Evolutionary conservation across 805 yeast species (phyloP), one percentile per base, ranked within the genome.

Genomic region (Candida pseudoglaebosa): DNA sequence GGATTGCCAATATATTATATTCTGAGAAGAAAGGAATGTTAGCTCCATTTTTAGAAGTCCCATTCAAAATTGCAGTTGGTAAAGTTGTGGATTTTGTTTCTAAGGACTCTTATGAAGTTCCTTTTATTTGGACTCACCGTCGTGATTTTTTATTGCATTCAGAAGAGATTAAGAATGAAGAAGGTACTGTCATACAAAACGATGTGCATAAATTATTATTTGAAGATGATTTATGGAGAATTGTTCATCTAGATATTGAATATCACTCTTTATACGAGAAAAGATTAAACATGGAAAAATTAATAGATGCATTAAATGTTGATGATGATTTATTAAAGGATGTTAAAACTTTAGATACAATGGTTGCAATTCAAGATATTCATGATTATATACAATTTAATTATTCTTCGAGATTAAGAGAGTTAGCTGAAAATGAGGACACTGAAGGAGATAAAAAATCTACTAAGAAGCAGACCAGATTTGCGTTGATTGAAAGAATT

Each of bases 71-170:
- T 28, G 82, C 96, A 1, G 85, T 93, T 5, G 77, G 78, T 9
- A 80, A 75, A 61, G 86, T 73, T 32, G 82, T 76, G 52, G 85
- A 71, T 54, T 89, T 80, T 47, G 67, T 93, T 21, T 72, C 89
- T 10, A 79, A 78, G 50, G 95, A 90, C 35, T 73, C 81, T 42
- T 73, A 84, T 46, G 99, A 93, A 57, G 96, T 91, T 4, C 98
- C 99, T 8, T 86, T 89, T 52, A 89, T 93, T 44, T 89, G 95
- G 85, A 84, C 89, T 18, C 95, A 89, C 56, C 84, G 98, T 59
- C 85, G 95, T 62, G 98, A 93, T 61, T 88, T 85, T 56, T 69
- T 88, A 14, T 65, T 85, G 43, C 70, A 70, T 50, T 75, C 86
- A 7, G 72, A 72, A 30, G 77, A 77, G 28, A 57, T 58, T 12